These are phyloP conservation scores for Pseudogymnoascus verrucosus DNA, from an alignment of 2,329 filamentous ascomycete species.

Conservation along the genomic window DNA sequence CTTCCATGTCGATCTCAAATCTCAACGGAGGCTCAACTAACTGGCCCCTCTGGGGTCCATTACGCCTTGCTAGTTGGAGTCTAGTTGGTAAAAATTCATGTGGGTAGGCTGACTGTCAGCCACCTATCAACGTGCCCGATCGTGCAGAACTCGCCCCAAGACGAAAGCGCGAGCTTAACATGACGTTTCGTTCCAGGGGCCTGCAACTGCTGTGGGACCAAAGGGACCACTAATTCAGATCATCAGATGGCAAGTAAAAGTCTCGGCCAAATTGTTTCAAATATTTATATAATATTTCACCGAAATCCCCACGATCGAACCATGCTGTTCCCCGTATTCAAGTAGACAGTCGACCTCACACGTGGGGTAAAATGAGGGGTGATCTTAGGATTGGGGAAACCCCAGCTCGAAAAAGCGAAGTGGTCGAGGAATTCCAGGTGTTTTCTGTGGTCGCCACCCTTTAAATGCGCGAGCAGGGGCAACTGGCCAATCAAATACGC, in stretches of 20 bases:
- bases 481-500: no score
- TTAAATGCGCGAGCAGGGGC: no score
- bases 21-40: neutral
- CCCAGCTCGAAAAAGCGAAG: no score
- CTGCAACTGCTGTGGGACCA: neutral
- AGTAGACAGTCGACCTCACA: constrained; percentile 33
- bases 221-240: neutral
- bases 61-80: neutral
- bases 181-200: constrained; percentile 1
- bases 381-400: no score
- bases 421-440: no score
- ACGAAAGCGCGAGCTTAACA: neutral
- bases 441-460: no score
- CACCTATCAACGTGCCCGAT: neutral
- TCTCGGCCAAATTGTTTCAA: constrained; percentile 6
- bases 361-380: constrained; percentile 57
- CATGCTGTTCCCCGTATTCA: neutral
- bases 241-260: neutral
- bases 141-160: neutral
- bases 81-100: neutral
- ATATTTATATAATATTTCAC: neutral
- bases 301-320: neutral
- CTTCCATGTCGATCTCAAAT: neutral
- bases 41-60: neutral
- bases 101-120: neutral